phyloP scores from a whole-genome alignment of 192 early-diverging fungal species.

The Entomortierella lignicola region DNA sequence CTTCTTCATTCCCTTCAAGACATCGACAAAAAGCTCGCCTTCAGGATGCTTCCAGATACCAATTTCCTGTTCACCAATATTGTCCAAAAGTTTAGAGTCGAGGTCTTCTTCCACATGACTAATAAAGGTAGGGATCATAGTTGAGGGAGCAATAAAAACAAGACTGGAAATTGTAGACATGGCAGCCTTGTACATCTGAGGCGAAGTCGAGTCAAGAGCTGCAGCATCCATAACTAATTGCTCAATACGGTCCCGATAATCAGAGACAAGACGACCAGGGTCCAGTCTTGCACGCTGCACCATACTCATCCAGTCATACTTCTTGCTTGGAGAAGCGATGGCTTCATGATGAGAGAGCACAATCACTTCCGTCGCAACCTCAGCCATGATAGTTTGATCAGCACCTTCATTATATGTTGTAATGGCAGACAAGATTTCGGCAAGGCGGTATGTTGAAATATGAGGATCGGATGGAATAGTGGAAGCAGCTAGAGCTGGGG shows the following conservation, averaged over 20 bases:
- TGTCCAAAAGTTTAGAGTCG: constrained; percentile 58
- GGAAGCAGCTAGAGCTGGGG: constrained; percentile 36
- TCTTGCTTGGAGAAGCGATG: constrained; percentile 69
- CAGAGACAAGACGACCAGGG: constrained; percentile 71
- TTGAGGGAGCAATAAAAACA: constrained; percentile 68
- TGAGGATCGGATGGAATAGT: constrained; percentile 42
- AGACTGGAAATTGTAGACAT: constrained; percentile 70
- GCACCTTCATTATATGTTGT: constrained; percentile 52
- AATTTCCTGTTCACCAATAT: constrained; percentile 70
- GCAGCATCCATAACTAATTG: constrained; percentile 60
- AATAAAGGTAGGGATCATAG: constrained; percentile 60
- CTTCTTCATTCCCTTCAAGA: constrained; percentile 69
- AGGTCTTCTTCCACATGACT: constrained; percentile 61
- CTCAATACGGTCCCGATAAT: constrained; percentile 54
- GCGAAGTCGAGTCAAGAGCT: constrained; percentile 46
- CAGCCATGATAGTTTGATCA: constrained; percentile 43
- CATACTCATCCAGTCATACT: constrained; percentile 88
- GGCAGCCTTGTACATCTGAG: constrained; percentile 71
- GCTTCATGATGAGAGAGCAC: constrained; percentile 64
- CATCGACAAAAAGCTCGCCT: constrained; percentile 74
- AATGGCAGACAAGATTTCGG: constrained; percentile 62
- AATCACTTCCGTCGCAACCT: constrained; percentile 58
- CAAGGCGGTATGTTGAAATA: constrained; percentile 59
- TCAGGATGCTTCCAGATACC: constrained; percentile 79
- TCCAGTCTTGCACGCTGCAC: constrained; percentile 80